Percentiles rank a stretch among this genome's conserved stretches.
Evolutionary conservation across 805 yeast species (phyloP).

Genomic region (Wickerhamomyces chambardii): DNA sequence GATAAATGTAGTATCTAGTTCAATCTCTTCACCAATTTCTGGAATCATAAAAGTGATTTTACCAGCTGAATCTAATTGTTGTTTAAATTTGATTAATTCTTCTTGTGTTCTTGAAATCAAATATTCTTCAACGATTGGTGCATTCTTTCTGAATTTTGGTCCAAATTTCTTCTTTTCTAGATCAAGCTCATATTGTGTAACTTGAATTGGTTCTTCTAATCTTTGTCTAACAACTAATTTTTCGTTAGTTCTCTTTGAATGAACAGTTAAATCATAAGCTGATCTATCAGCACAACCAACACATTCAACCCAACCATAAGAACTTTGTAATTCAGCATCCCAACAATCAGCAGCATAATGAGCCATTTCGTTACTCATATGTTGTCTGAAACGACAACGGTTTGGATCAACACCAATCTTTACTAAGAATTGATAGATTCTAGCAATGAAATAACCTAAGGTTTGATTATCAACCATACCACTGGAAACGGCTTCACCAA

Average conservation of each 20-base stretch:
- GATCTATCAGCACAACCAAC: constrained; percentile 99
- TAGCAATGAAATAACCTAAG: constrained; percentile 91
- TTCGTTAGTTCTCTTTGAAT: constrained; percentile 90
- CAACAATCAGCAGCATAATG: constrained; percentile 99
- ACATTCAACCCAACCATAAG: constrained; percentile 99
- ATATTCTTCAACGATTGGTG: constrained; percentile 84
- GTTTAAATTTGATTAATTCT: constrained; percentile 70
- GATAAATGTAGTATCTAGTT: constrained; percentile 64
- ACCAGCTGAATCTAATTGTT: constrained; percentile 52
- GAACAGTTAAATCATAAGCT: constrained; percentile 95
- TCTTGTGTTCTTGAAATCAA: constrained; percentile 69
- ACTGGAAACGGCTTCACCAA: constrained; percentile 85
- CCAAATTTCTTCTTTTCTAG: constrained; percentile 95
- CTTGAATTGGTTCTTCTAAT: constrained; percentile 73
- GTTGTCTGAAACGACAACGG: constrained; percentile 94
- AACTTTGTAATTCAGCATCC: constrained; percentile 96
- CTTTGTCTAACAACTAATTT: constrained; percentile 91
- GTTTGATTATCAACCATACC: constrained; percentile 96
- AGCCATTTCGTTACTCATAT: constrained; percentile 98
- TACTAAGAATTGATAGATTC: constrained; percentile 77
- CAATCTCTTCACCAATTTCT: constrained; percentile 57
- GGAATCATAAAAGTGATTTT: constrained; percentile 60
- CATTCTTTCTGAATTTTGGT: constrained; percentile 95
- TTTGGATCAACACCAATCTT: constrained; percentile 85
- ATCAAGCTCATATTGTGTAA: constrained; percentile 77